These are phyloP conservation scores for Chaetomium fimeti DNA, from an alignment of 495 filamentous ascomycete species.

Conservation along the genomic window DNA sequence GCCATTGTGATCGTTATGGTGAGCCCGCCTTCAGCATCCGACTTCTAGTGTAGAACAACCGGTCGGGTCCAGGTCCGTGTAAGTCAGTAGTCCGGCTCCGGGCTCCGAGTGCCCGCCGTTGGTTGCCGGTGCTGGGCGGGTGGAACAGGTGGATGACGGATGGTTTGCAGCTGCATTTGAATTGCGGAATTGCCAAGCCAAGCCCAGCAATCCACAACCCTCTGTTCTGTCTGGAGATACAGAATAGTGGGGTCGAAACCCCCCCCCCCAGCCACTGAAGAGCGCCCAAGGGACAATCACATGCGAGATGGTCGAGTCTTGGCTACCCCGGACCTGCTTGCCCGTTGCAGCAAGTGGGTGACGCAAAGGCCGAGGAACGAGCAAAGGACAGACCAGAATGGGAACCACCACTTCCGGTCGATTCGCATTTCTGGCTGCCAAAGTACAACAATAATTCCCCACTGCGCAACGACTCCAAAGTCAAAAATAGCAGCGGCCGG, in stretches of 20 bases:
- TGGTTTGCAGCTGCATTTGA: background rate
- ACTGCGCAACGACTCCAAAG: background rate
- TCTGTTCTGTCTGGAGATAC: no score
- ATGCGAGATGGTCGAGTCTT: constrained; percentile 22
- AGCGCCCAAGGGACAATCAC: constrained; percentile 29
- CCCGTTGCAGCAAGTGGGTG: constrained; percentile 36
- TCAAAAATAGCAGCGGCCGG: background rate
- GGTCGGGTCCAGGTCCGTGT: background rate
- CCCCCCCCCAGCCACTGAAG: constrained; percentile 9
- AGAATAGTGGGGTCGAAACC: background rate
- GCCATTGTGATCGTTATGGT: no score
- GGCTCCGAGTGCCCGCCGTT: constrained; percentile 2
- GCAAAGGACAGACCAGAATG: background rate
- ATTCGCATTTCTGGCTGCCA: background rate
- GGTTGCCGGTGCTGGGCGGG: background rate
- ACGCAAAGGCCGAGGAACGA: constrained; percentile 37
- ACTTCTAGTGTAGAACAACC: no score
- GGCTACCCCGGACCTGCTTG: constrained; percentile 11
- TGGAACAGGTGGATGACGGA: background rate
- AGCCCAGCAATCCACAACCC: constrained; percentile 18
- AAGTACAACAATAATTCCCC: background rate
- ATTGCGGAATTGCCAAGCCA: background rate
- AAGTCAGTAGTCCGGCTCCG: background rate
- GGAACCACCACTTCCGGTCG: background rate
- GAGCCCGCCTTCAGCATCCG: background rate